Evolutionary conservation across 768 basidiomycete species (phyloP).

Genomic region (Tephrocybe rancida): DNA sequence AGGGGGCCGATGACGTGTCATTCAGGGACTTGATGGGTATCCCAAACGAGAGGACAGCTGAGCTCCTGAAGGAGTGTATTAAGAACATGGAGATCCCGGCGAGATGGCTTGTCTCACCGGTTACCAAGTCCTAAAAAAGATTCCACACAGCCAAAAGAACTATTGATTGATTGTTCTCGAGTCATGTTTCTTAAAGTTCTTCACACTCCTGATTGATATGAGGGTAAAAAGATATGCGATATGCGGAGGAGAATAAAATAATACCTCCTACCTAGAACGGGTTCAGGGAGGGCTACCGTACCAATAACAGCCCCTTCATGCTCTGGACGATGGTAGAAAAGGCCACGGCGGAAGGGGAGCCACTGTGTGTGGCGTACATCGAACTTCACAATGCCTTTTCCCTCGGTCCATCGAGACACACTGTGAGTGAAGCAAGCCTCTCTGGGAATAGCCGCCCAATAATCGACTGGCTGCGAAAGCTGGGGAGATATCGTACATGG

Average conservation of each 20-base stretch:
- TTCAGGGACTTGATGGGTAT: not conserved
- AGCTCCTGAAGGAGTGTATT: not conserved
- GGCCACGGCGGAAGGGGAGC: not conserved
- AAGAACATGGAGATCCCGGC: not conserved
- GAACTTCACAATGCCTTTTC: not conserved
- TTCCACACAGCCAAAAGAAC: not conserved
- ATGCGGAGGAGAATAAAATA: not conserved
- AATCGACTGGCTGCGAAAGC: not conserved
- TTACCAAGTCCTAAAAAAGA: constrained; percentile 3
- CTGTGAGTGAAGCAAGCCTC: not conserved
- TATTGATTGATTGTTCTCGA: constrained; percentile 1
- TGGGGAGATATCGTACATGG: not conserved
- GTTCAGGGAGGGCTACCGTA: not conserved
- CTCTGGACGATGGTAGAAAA: constrained; percentile 1
- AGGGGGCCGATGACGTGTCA: not conserved
- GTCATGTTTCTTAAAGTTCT: not conserved
- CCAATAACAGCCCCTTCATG: constrained; percentile 1
- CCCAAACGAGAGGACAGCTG: not conserved
- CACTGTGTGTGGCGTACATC: not conserved
- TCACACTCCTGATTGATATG: not conserved
- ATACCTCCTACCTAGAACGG: not conserved
- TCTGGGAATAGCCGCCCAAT: not conserved
- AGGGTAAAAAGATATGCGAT: not conserved
- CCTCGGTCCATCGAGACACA: constrained; percentile 2
- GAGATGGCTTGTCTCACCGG: not conserved